phyloP scores from a whole-genome alignment of 2,329 filamentous ascomycete genomes.

The Fusarium zealandicum region DNA sequence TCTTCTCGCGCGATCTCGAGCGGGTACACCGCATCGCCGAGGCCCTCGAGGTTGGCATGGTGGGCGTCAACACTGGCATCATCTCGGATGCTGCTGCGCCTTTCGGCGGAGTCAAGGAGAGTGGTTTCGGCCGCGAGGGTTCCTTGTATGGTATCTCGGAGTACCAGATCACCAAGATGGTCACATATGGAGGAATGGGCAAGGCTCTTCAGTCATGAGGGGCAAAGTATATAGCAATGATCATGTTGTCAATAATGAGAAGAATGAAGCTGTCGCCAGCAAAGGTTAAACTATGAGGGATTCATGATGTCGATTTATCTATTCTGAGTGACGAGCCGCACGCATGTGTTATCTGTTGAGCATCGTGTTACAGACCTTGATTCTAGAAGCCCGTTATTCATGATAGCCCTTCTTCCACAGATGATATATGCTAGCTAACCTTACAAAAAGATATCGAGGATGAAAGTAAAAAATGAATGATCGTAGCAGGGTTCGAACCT shows the following conservation, averaged over 20 bases:
- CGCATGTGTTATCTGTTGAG: no score
- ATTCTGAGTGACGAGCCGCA: no score
- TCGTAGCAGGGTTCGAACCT: conserved; percentile 39
- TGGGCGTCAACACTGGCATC: conserved; percentile 81
- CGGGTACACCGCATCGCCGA: conserved; percentile 69
- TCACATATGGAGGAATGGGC: conserved; percentile 61
- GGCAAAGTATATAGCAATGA: not conserved
- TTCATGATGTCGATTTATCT: no score
- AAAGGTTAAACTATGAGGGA: not conserved
- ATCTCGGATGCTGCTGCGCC: conserved; percentile 65
- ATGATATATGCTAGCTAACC: no score
- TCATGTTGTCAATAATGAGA: not conserved
- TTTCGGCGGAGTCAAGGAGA: conserved; percentile 85
- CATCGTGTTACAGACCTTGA: no score
- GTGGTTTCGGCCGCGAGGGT: conserved; percentile 81
- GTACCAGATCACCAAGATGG: conserved; percentile 76
- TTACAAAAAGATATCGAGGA: not conserved
- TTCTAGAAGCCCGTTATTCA: no score
- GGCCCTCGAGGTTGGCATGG: conserved; percentile 83
- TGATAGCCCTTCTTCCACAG: no score
- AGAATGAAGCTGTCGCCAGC: not conserved
- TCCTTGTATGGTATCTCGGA: conserved; percentile 79
- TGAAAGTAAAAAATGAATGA: not conserved
- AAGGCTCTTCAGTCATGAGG: conserved; percentile 56
- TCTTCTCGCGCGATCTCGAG: conserved; percentile 75